Evolutionary conservation across 768 basidiomycete genomes (phyloP), one percentile per base, ranked within the genome.

Genomic region (Russula lepida): DNA sequence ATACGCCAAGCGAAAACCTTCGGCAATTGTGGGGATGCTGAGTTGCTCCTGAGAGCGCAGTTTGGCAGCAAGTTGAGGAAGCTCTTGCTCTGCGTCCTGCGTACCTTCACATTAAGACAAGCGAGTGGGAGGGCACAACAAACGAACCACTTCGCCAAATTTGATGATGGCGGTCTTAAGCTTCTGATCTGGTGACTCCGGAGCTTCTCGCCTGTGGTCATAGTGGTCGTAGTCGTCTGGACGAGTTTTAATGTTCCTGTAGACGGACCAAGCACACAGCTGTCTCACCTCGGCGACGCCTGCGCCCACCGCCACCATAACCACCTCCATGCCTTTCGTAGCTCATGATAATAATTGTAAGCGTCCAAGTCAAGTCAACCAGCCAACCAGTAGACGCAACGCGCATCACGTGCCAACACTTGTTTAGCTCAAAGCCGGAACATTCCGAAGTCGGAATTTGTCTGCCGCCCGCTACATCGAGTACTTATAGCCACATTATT

Each of bases 91-190:
- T 28, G 83, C 78, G 65, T 91, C 88, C 90, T 92, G 63, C 54
- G 56, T 60, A 54, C 30, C 47, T 55, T 12, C 32, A 17, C 28
- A 6, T 28, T 39, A 54, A 33, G 53, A 6, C 53, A 37, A 17
- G 15, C 27, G 32, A 30, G 17, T 33, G 41, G 8, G 54, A 64
- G 25, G 25, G 51, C 56, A 32, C n/a, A 4, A 25, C 15, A 32
- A 39, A 76, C 88, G 76, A 68, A 91, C 90, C 73, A 89, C 88
- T 79, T 92, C 90, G 44, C 89, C 90, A 54, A 88, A 74, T 68
- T 84, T 86, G 67, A 90, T 74, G 64, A 92, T 85, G 46, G 80
- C 74, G 52, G 74, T 77, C 70, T 82, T 84, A 39, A 91, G 74
- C 68, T 81, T 86, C 62, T 90, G 82, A 65, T 89, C 87, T 5